Conservation (phyloP, 2,329 filamentous ascomycete species). For the Claviceps sp. region DNA sequence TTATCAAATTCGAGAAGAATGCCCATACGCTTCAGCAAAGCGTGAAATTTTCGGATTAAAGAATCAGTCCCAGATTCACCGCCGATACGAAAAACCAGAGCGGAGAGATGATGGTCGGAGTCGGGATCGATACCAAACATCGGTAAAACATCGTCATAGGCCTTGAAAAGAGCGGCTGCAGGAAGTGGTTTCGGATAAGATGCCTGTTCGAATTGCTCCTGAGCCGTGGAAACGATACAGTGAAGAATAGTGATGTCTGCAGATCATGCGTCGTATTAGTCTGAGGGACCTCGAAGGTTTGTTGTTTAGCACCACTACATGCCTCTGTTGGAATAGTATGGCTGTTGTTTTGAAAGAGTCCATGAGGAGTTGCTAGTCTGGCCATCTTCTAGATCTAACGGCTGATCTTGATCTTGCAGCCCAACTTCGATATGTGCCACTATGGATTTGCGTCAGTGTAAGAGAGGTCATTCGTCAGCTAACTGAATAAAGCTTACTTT, state of each 20-base stretch:
- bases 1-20: slow-evolving; percentile 54
- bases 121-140: slow-evolving; percentile 57
- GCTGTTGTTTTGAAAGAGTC: slow-evolving; percentile 10
- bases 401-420: background rate
- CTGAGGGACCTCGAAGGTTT: background rate
- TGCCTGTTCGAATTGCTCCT: slow-evolving; percentile 44
- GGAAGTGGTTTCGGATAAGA: slow-evolving; percentile 51
- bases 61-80: slow-evolving; percentile 43
- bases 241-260: slow-evolving; percentile 68
- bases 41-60: slow-evolving; percentile 57
- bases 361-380: slow-evolving; percentile 1
- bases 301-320: background rate
- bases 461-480: background rate
- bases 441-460: slow-evolving; percentile 1
- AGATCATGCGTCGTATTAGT: background rate
- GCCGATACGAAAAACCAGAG: slow-evolving; percentile 68
- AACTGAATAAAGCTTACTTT: background rate
- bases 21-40: slow-evolving; percentile 53
- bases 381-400: slow-evolving; percentile 3
- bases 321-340: slow-evolving; percentile 51
- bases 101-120: slow-evolving; percentile 61
- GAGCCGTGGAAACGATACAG: slow-evolving; percentile 59
- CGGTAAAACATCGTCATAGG: slow-evolving; percentile 66
- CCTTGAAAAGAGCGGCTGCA: slow-evolving; percentile 65
- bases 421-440: slow-evolving; percentile 13